Evolutionary conservation across 179 eudicot genomes (phyloP).

Genomic region (Spergularia azorica): DNA sequence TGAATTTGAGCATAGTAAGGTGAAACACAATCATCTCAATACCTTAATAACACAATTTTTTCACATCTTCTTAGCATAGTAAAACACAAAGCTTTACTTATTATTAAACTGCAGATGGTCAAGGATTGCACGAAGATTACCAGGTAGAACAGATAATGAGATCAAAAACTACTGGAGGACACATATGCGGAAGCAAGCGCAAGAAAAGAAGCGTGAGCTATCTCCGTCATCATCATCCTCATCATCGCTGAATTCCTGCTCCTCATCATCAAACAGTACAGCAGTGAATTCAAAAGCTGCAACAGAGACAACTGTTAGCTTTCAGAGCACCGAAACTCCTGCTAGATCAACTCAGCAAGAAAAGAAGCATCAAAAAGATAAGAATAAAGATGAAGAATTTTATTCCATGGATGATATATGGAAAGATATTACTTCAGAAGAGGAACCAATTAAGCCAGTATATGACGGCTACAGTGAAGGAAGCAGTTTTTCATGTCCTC

Average conservation of each 20-base stretch:
- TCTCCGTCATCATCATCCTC: slow-evolving; percentile 60
- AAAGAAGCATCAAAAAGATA: slow-evolving; percentile 25
- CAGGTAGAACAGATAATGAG: slow-evolving; percentile 96
- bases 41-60: neutral
- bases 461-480: slow-evolving; percentile 37
- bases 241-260: slow-evolving; percentile 40
- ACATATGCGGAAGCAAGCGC: slow-evolving; percentile 91
- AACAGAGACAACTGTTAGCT: slow-evolving; percentile 36
- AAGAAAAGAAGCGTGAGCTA: slow-evolving; percentile 59
- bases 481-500: slow-evolving; percentile 38
- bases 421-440: slow-evolving; percentile 70
- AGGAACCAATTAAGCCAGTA: slow-evolving; percentile 47
- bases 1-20: slow-evolving; percentile 18
- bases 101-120: slow-evolving; percentile 68
- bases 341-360: slow-evolving; percentile 37
- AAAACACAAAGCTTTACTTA: neutral
- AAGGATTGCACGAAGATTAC: slow-evolving; percentile 79
- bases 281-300: slow-evolving; percentile 33
- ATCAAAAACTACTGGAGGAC: slow-evolving; percentile 98
- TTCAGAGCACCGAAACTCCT: slow-evolving; percentile 44
- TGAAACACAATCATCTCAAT: neutral
- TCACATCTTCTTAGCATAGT: neutral
- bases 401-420: slow-evolving; percentile 90
- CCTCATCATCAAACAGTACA: slow-evolving; percentile 46
- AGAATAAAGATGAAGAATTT: slow-evolving; percentile 28